phyloP scores from a whole-genome alignment of 225 moss, liverwort and hornwort species.

The Ulota crispa region DNA sequence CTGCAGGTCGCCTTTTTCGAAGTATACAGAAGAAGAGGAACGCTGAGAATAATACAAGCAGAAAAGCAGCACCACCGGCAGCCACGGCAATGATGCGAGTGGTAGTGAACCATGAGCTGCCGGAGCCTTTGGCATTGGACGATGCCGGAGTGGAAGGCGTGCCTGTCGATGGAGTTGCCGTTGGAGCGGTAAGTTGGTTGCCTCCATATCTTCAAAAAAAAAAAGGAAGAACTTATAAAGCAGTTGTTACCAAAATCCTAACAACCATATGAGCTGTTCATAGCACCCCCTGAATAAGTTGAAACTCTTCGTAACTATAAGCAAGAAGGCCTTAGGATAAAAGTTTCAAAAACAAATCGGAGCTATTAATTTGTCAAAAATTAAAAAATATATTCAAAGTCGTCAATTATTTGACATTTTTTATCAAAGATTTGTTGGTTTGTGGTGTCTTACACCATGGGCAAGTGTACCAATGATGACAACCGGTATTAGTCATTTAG shows the following conservation, averaged over 20 bases:
- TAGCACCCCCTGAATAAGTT: no score
- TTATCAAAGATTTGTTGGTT: no score
- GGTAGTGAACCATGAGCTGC: conserved; percentile 35
- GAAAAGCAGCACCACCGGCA: conserved; percentile 28
- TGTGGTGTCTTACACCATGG: no score
- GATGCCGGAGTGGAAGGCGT: conserved; percentile 3
- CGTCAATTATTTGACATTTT: no score
- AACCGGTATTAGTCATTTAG: no score
- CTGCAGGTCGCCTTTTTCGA: conserved; percentile 18
- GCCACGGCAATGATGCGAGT: conserved; percentile 31
- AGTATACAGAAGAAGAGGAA: conserved; percentile 30
- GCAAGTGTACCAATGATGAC: no score
- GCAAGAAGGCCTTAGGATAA: no score
- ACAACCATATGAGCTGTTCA: no score
- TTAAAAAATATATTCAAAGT: no score
- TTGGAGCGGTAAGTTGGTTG: conserved; percentile 27
- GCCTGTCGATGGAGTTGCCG: conserved; percentile 22
- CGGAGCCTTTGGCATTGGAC: neutral
- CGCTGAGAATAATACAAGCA: conserved; percentile 15
- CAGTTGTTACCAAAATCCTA: neutral
- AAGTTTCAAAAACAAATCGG: no score
- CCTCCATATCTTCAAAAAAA: conserved; percentile 41
- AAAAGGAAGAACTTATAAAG: neutral
- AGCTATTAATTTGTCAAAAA: no score
- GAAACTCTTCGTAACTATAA: no score